Base-by-base conservation (phyloP, 495 filamentous ascomycete species). In the Staphylotrichum tortipilum region DNA sequence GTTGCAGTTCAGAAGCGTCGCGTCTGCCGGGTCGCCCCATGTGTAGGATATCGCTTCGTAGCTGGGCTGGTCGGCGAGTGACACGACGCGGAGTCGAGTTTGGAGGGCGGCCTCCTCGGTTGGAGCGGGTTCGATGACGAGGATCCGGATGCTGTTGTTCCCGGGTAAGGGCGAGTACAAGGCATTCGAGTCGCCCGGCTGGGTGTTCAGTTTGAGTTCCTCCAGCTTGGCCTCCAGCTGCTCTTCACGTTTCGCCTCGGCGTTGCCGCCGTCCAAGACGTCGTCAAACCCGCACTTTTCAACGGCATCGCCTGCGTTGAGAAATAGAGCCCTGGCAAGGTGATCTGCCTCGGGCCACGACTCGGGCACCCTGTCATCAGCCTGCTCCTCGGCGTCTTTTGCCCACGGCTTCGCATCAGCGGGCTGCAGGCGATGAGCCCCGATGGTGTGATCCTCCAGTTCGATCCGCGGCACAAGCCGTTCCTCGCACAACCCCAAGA, bases 21-120 rank as follows among this genome's bases (percentile, higher is more conserved):
- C 39, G 41, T 53, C 39, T 7, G 39, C 11, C 23, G 57, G 53
- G 28, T 53, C 22, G 15, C 29, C 39, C 24, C 22, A 50, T 14
- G 38, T 43, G 35, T 49, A 39, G 12, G 35, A 40, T 19, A 41
- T 29, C 1, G 21, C 35, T n/a, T 44, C 24, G 17, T 40, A 37
- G 3, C 24, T 40, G 36, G 46, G 26, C 6, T 31, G 26, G 19
- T 47, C n/a, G 45, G 18, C 38, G 23, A 41, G 38, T n/a, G 38
- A 26, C 12, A 26, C 38, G 12, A 41, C 38, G 3, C 8, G 11
- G 14, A 41, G 23, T 7, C 38, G 38, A 14, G 38, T 41, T n/a
- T 15, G 38, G 12, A 41, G 22, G 4, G n/a, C 14, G 22, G 24
- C 38, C 15, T 41, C 38, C 22, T 26, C 22, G 38, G 38, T 23